Conservation (phyloP, 164 flowering plant genomes). For the Tinospora cordifolia region DNA sequence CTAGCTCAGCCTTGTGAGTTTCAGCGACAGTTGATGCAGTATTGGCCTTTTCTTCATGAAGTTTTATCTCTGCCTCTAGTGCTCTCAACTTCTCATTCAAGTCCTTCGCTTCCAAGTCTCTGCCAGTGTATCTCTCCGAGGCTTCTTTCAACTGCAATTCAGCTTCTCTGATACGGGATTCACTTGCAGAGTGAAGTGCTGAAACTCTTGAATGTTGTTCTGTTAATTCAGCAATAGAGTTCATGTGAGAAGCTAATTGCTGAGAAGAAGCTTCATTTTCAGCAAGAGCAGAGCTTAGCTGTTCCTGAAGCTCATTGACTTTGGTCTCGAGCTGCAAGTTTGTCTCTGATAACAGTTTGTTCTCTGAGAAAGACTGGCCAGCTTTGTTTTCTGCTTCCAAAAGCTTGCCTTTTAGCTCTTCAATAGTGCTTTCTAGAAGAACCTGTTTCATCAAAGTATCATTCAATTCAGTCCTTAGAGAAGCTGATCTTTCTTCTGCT, state of each 20-base stretch:
- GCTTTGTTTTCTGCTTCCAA: conserved; percentile 49
- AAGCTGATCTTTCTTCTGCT: conserved; percentile 34
- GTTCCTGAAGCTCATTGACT: conserved; percentile 57
- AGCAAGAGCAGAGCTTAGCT: conserved; percentile 33
- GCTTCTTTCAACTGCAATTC: conserved; percentile 46
- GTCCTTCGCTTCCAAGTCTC: conserved; percentile 50
- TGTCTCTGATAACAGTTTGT: conserved; percentile 54
- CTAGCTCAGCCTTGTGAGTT: conserved; percentile 46
- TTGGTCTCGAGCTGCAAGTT: conserved; percentile 54
- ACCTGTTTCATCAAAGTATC: conserved; percentile 33
- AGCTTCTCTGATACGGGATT: conserved; percentile 34
- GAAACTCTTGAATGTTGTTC: conserved; percentile 48
- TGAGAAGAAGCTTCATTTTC: conserved; percentile 52
- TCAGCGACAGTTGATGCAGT: conserved; percentile 40
- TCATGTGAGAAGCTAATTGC: conserved; percentile 48
- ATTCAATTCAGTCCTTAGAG: conserved; percentile 47
- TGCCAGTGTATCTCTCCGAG: conserved; percentile 27
- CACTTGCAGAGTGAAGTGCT: conserved; percentile 40
- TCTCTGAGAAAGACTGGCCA: conserved; percentile 53
- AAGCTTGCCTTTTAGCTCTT: conserved; percentile 42
- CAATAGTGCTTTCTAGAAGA: conserved; percentile 40
- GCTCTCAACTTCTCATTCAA: conserved; percentile 42
- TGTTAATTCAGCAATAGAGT: conserved; percentile 44
- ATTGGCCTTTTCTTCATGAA: conserved; percentile 37
- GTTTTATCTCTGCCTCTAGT: conserved; percentile 36